Evolutionary conservation across 75 land plant species (phyloP), one percentile per base, ranked within the genome.

Genomic region (Cryptomeria japonica): DNA sequence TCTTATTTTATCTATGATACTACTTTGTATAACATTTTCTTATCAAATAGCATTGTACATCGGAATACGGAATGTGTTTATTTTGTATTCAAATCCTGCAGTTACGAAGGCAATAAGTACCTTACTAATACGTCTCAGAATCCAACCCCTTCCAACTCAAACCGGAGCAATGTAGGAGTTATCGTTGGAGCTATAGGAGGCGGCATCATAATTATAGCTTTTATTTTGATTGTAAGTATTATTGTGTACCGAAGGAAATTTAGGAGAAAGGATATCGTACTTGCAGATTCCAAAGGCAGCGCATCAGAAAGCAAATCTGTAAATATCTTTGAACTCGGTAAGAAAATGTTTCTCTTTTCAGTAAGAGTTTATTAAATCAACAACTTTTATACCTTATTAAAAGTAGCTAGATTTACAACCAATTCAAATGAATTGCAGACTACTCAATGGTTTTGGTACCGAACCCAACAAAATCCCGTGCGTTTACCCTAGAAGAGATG

Each of bases 401-500:
- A 25, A 64, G n/a, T 28, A 6, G 31, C n/a, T 5, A 25, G n/a
- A 64, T 28, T 28, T 64, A 64, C 6, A 0, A 28, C 28, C 6
- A 64, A 22, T 7, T 64, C 8, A 28, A 28, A 51, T 64, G 31
- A 5, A 64, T 19, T 64, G 70, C n/a, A 64, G 70, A 64, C 70
- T 28, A 36, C 16, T 36, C 37, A 37, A 37, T 38, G 19, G 22
- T 34, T 38, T 36, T 37, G 12, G 80, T 36, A 16, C 80, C 80
- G 2, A 77, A 77, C 38, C 41, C 80, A 14, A 16, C 80, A 77
- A 77, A 37, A 38, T 15, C 80, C 41, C 37, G 2, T 37, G 80
- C 80, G 22, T 91, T 94, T 91, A 84, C 95, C 0, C 87, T 92
- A n/a, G 87, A 90, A 7, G 92, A 90, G 87, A 85, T 94, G 15